Evolutionary conservation across 768 basidiomycete species (phyloP), one percentile per base, ranked within the genome.

Genomic region (Leccinum variicolor): DNA sequence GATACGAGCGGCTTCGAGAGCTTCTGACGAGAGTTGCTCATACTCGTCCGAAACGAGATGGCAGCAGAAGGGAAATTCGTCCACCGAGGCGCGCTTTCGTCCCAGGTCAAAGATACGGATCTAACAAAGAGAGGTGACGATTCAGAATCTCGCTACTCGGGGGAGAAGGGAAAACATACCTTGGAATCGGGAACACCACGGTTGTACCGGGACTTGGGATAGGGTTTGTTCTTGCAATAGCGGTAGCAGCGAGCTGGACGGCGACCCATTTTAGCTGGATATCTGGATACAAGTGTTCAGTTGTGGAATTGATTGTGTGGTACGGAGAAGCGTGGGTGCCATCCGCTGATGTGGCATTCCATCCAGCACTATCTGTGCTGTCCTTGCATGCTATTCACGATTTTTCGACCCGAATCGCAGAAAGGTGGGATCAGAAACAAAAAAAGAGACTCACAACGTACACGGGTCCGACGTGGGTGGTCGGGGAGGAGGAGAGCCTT

Each of bases 221-320:
- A 95, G 25, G 96, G 94, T 86, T 98, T 98, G 85, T 95, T 96
- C 81, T 98, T 98, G 85, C 94, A 98, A 82, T 98, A 98, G 66
- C 94, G 89, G 81, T 96, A 96, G 86, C 94, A 97, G 69, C 92
- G 89, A 78, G 94, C 93, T 63, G 94, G 94, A 82, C 94, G 92
- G 75, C 94, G 92, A 84, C 94, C 94, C 94, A 97, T 97, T 53
- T 64, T 61, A 48, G 50, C 19, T 26, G 46, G 15, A 46, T 62
- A 60, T 64, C 68, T 69, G 36, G 0, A 50, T 26, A 21, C 6
- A 15, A 50, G 23, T 1, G 10, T 43, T 68, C 15, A 70, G 66
- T 11, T 54, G 28, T 17, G 2, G 3, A 19, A 46, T 19, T 43
- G n/a, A 43, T 39, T n/a, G n/a, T 41, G 39, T 10, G 4, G 4